phyloP scores from a whole-genome alignment of 2,329 filamentous ascomycete genomes.

The Arthroderma uncinatum region DNA sequence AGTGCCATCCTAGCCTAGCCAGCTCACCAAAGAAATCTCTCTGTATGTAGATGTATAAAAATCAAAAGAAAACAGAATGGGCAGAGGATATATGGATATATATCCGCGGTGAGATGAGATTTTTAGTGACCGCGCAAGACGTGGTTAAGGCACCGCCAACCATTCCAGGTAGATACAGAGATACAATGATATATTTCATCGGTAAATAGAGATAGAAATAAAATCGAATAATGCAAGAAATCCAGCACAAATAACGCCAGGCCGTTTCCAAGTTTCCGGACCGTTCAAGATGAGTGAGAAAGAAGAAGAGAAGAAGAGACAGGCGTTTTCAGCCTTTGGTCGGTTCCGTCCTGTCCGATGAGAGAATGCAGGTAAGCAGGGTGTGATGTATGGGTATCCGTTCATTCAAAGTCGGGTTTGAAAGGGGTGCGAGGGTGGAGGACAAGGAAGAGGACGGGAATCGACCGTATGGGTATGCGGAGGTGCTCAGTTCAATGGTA shows the following conservation, averaged over 20 bases:
- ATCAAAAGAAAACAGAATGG: neutral
- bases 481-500: no score
- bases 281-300: neutral
- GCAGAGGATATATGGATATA: neutral
- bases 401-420: neutral
- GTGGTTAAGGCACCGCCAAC: neutral
- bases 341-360: neutral
- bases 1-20: neutral
- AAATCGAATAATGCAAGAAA: neutral
- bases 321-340: neutral
- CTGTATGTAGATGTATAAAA: neutral
- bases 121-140: neutral
- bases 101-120: no score
- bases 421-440: neutral
- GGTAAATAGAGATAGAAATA: neutral
- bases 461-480: neutral
- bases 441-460: neutral
- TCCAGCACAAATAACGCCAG: neutral
- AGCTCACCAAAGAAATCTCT: neutral
- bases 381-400: neutral
- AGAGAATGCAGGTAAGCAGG: neutral
- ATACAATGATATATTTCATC: neutral
- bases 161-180: neutral
- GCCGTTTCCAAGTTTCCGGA: conserved; percentile 1
- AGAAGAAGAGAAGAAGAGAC: neutral